Conservation (phyloP, 2,329 filamentous ascomycete species). For the Colletotrichum nymphaeae region DNA sequence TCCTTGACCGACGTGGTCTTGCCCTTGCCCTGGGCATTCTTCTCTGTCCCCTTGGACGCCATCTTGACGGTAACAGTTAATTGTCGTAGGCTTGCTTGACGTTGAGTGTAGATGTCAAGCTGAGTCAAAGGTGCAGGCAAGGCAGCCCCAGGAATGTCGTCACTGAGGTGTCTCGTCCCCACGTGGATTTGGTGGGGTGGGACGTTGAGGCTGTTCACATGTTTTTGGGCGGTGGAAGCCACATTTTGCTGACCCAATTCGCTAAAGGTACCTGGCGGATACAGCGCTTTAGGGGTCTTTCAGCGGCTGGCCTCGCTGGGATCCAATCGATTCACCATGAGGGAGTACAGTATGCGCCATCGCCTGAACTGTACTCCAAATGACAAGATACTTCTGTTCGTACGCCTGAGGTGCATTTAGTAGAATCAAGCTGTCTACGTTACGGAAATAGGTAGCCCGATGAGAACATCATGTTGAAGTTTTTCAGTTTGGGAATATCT, state of each 20-base stretch:
- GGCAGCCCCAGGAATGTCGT: constrained; percentile 22
- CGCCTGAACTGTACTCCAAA: constrained; percentile 71
- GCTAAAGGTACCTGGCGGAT: too few species aligned
- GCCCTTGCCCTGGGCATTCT: constrained; percentile 27
- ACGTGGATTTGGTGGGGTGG: constrained; percentile 16
- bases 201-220: constrained; percentile 32
- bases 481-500: too few species aligned
- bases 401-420: too few species aligned
- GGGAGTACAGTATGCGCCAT: constrained; percentile 70
- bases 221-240: constrained; percentile 10
- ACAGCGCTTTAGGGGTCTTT: neutral
- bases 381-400: neutral
- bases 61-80: neutral
- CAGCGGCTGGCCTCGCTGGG: neutral
- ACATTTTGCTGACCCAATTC: neutral
- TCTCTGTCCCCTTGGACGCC: constrained; percentile 14
- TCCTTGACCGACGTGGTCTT: constrained; percentile 19
- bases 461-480: too few species aligned
- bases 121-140: neutral
- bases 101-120: neutral
- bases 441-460: too few species aligned
- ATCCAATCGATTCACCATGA: neutral
- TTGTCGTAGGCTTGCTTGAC: neutral
- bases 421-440: too few species aligned
- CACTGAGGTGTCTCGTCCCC: constrained; percentile 18